Evolutionary conservation across 2,329 filamentous ascomycete species (phyloP).

Genomic region (Fusarium sp.): DNA sequence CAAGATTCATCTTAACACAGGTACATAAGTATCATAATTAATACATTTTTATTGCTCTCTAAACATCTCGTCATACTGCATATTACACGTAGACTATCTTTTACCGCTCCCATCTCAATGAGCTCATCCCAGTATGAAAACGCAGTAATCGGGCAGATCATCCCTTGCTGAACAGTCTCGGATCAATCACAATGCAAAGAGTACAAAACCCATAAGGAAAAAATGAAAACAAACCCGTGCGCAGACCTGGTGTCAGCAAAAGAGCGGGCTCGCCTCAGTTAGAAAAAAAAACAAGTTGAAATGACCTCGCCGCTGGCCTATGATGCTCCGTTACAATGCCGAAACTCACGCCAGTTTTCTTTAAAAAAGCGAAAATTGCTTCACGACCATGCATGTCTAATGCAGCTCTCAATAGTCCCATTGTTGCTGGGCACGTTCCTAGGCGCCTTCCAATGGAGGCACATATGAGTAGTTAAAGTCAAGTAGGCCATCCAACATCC

Average conservation of each 20-base stretch:
- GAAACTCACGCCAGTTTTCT: constrained; percentile 16
- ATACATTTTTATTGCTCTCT: constrained; percentile 23
- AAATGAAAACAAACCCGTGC: constrained; percentile 7
- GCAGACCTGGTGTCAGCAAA: constrained; percentile 12
- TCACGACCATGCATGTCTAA: not conserved
- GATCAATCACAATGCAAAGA: constrained; percentile 32
- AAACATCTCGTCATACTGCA: constrained; percentile 40
- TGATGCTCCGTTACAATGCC: constrained; percentile 13
- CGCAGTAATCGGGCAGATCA: not conserved
- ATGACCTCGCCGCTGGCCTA: not conserved
- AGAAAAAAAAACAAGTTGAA: not conserved
- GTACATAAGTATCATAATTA: constrained; percentile 26
- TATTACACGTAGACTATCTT: constrained; percentile 26
- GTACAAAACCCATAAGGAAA: not conserved
- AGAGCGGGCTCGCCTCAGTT: not conserved
- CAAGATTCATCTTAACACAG: too few relatives aligned
- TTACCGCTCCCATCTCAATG: constrained; percentile 7
- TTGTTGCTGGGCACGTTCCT: constrained; percentile 23
- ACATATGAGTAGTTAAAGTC: constrained; percentile 80
- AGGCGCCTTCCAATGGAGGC: constrained; percentile 66
- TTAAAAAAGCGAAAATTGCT: not conserved
- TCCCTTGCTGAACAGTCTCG: constrained; percentile 25
- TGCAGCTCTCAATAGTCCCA: constrained; percentile 6
- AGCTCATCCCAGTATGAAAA: constrained; percentile 5
- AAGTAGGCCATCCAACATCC: constrained; percentile 89